A percentile compares a stretch with the other conserved stretches of the same genome.
These are phyloP conservation scores for Cordyceps militaris DNA, from an alignment of 2,329 filamentous ascomycete genomes.

Conservation along the genomic window DNA sequence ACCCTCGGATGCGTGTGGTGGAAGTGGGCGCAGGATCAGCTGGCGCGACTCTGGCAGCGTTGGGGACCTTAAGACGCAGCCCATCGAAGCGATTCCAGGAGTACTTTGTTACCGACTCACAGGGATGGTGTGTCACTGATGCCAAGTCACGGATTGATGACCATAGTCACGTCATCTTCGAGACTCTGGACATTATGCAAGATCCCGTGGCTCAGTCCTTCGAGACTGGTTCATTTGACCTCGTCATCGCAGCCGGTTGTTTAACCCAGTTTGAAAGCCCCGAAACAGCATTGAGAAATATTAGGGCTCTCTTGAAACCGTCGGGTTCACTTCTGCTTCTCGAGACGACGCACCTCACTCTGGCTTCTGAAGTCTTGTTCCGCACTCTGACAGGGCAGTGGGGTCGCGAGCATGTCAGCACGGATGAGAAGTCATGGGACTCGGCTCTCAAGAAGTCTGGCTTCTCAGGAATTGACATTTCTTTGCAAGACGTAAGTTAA, in stretches of 20 bases:
- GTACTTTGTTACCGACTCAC: conserved; percentile 33
- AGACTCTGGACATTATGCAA: conserved; percentile 17
- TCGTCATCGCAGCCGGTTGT: conserved; percentile 19
- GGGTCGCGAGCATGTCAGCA: not conserved
- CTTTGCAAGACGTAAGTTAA: not conserved
- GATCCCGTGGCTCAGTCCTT: conserved; percentile 6
- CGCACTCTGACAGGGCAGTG: not conserved
- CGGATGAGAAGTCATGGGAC: not conserved
- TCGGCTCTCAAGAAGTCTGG: not conserved
- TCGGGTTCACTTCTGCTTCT: conserved; percentile 21
- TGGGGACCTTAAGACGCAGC: not conserved
- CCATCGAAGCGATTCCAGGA: conserved; percentile 25
- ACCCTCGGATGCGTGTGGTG: conserved; percentile 19
- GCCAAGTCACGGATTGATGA: not conserved
- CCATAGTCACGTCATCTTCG: conserved; percentile 10
- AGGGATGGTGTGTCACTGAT: conserved; percentile 28
- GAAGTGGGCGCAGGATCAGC: conserved; percentile 34
- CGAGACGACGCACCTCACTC: conserved; percentile 10
- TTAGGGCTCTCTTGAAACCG: conserved; percentile 18
- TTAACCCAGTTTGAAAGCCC: conserved; percentile 19
- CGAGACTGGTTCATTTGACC: conserved; percentile 6
- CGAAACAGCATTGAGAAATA: not conserved
- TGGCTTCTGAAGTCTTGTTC: not conserved
- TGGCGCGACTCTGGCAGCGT: conserved; percentile 15
- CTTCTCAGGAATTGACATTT: conserved; percentile 6